Evolutionary conservation across 2,329 filamentous ascomycete genomes (phyloP), one percentile per base, ranked within the genome.

Genomic region (Diplodia corticola): DNA sequence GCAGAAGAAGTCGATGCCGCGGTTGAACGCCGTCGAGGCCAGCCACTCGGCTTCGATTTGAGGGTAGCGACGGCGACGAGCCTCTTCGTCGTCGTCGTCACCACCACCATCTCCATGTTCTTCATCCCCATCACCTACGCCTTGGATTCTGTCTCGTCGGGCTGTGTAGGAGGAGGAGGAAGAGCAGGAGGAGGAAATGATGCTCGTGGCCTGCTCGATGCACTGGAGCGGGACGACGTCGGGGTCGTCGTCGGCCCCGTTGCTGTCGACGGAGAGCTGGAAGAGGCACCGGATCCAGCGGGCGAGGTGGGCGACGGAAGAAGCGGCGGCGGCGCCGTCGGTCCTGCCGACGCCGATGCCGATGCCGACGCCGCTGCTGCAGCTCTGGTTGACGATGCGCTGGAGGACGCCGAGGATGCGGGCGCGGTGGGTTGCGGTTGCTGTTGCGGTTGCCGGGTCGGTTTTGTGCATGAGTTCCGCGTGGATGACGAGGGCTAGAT

Each of bases 211-310:
- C 72, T 92, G 88, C n/a, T 88, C 83, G 7, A 92, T 78, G 4
- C 92, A 81, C 53, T 83, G 81, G 59, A 89, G 79, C 10, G 63
- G 50, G 26, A 57, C 50, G 30, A 44, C 30, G 44, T 59, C 35
- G 86, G 85, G 17, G 88, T 76, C 0, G 76, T 75, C 22, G 4
- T 87, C 84, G 10, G 54, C 50, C 50, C 10, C 84, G 15, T 6
- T 3, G 24, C 17, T 13, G 22, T 30, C 26, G 0, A 93, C 77
- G 0, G 89, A 84, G 0, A 87, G 81, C 68, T 91, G 89, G 69
- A 94, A 91, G 2, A 95, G 81, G 71, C 91, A 93, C 1, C 91
- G 86, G 53, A 94, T 85, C 80, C 95, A 96, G 71, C 89, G 90
- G 7, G 90, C 86, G 0, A 96, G 80, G 70, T 87, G 88, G 0